Evolutionary conservation across 257 asterid genomes (phyloP), one percentile per base, ranked within the genome.

Genomic region (Petrea volubilis): DNA sequence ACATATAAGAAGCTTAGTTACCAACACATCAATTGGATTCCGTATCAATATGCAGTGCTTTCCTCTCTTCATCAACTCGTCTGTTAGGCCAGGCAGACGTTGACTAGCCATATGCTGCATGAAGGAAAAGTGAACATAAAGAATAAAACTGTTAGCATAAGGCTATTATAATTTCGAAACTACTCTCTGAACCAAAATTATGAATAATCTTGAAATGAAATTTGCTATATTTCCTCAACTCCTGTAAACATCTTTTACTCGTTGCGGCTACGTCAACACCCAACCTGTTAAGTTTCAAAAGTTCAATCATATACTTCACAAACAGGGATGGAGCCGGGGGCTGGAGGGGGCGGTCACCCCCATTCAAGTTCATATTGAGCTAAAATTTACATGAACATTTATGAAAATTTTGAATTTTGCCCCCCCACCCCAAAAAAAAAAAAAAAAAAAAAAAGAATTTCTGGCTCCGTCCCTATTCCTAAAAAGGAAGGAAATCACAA

Each of bases 41-140:
- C 97, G 85, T 61, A 90, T 90, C 72, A 93, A 68, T 64, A 93
- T 78, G 86, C 81, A 85, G 85, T 93, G 98, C 41, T 90, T 93
- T 80, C 98, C 98, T 80, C 72, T 83, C 85, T 78, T 84, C 95
- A 85, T 84, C 78, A 93, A 75, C 68, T 88, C 95, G 50, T 79
- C 78, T 21, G 80, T 52, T 67, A 90, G 80, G 50, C 93, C 95
- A 67, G 87, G 86, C 60, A 90, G 73, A 69, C 65, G 80, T 17
- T 93, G 98, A 72, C 90, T 90, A 38, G 97, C 95, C 67, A 93
- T 90, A 71, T 93, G 98, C 98, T 93, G 89, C 23, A 79, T 56
- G 82, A 44, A 52, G 59, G 38, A 56, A 71, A 73, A 10, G 15
- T 49, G 52, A 38, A 60, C 56, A 18, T 28, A 58, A 44, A 15